Evolutionary conservation across 108 stramenopile species (phyloP), one percentile per base, ranked within the genome.

Genomic region (Phaeodactylum tricornutum): DNA sequence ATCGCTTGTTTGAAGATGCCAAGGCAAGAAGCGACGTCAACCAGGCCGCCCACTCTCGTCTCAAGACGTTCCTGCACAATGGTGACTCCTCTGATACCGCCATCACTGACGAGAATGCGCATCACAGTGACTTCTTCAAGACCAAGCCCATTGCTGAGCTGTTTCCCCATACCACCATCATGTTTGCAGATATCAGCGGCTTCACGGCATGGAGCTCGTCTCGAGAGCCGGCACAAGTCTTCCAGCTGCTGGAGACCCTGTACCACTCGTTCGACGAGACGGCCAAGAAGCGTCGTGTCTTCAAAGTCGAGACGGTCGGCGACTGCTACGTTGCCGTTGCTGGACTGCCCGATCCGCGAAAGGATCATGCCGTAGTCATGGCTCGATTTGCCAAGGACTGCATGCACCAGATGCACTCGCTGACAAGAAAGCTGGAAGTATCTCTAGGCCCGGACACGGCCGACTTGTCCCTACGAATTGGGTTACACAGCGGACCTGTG

Each of bases 241-340:
- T 69, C 35, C 44, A 50, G 0, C 37, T 66, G 4, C 43, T 62
- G n/a, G 57, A 69, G 31, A 60, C 61, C 12, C 45, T 69, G 4
- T 69, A 57, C 42, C 29, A 48, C 20, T n/a, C 28, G 1, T 69
- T 69, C 35, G 66, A 67, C 40, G 30, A 41, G 39, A 34, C 65
- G 5, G 74, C 74, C 5, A 32, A 31, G 4, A 45, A 42, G 21
- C 44, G 47, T 21, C 19, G 47, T 2, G 57, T 58, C 7, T 58
- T 58, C 57, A 58, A 58, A 29, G 57, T 58, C 4, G 57, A 58
- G 26, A 61, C 59, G n/a, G 32, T 61, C 3, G 59, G 74, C 4
- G 75, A 77, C 36, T 72, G 75, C 46, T 75, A 77, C 51, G 72
- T 77, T 30, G 75, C 75, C 19, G 75, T 69, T 2, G 73, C 71